Base-by-base conservation (phyloP, 1,139 yeast species). In the Candida sp. region DNA sequence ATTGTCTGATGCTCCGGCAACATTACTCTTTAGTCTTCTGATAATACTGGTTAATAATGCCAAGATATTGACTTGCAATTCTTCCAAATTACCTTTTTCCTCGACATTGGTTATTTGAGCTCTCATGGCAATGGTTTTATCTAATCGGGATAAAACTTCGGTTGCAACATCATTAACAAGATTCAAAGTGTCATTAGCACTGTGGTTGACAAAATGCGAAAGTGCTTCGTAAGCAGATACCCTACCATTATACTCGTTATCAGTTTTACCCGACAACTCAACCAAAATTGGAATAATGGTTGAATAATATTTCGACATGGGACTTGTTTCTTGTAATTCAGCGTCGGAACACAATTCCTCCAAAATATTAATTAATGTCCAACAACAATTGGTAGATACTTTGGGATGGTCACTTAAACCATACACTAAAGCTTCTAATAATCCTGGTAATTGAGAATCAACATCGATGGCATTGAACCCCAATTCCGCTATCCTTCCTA, bases 161-260 rank as follows among this genome's bases (percentile, higher is more conserved):
- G 81, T 68, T 4, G 97, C 95, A 54, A 93, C 79, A 42, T 76
- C 73, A 49, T 86, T 82, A 30, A 91, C 84, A 35, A 82, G 66
- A 34, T 79, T 81, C 65, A 86, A 73, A 41, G 87, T 87, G 56
- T 82, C 90, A 41, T 73, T 73, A 8, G 95, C 82, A 60, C 93
- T 77, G 62, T 79, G 85, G 40, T 82, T 76, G 33, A 91, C 96
- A 61, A 91, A 73, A 1, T 93, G 76, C 2, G 96, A 84, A 53
- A 93, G 72, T 0, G 97, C 96, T 64, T 95, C 97, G 62, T 89
- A 93, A 1, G 98, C 96, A 22, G 97, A 90, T 3, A 98, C 95
- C 60, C 99, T 79, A n/a, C 95, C 79, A 46, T 88, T 83, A 59
- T 81, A 77, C 60, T 90, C 98, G 57, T 93, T 93, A 58, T 89